Evolutionary conservation across 768 basidiomycete species (phyloP), one percentile per base, ranked within the genome.

Genomic region (Termitomyces sp.): DNA sequence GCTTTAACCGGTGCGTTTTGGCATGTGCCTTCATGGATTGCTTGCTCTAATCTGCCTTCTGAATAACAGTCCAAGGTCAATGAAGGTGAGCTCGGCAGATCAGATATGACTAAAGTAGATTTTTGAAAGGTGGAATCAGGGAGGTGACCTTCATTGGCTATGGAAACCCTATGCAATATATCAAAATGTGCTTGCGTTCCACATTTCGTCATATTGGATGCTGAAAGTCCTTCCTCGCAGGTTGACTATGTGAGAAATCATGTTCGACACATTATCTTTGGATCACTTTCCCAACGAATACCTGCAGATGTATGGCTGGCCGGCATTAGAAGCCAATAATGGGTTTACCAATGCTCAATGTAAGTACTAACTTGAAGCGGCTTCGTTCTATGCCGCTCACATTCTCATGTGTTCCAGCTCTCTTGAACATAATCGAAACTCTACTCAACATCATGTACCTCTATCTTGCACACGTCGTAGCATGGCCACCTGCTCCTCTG

Each of bases 291-390:
- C 56, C 4, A 42, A 61, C 11, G 47, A 42, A 58, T 37, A 34
- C 53, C 43, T 43, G 45, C 48, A 91, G 87, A 77, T 94, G 4
- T 96, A 96, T 66, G 92, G 94, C 8, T 56, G 86, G 32, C 80
- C 81, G 54, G 82, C 91, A 0, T 76, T 88, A n/a, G 73, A 86
- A 63, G 73, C 78, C 0, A 83, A 85, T 37, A 81, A 87, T 58
- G 94, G 94, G 0, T 96, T 96, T 73, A 86, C 93, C 17, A 91
- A 85, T 66, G 94, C 94, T 15, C 93, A 95, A 76, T 81, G 92
- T 92, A 66, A 63, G 84, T 17, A 42, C 15, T 42, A 6, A 42
- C 15, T 67, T 25, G 25, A 25, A 25, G n/a, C 34, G 53, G 8
- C 52, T 53, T 6, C 51, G 40, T 42, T 42, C 52, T 55, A 15